A percentile compares a stretch with the other conserved stretches of the same genome.
phyloP scores from a whole-genome alignment of 1,284 basidiomycete genomes.

The Irpex sp. region DNA sequence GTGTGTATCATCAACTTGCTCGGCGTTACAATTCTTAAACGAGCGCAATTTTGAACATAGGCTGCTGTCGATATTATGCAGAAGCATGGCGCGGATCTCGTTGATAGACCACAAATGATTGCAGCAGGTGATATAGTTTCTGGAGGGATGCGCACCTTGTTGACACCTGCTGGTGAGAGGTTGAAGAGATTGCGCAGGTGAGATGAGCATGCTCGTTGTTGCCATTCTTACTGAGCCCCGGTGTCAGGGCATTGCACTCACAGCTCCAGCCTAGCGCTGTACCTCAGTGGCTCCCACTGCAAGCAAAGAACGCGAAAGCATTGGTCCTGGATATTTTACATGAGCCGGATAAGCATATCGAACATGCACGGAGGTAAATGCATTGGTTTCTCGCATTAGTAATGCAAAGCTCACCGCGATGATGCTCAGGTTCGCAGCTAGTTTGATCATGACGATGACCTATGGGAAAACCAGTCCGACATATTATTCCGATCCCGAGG shows the following conservation, averaged over 20 bases:
- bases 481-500: constrained; percentile 50
- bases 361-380: constrained; percentile 43
- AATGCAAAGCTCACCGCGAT: not conserved
- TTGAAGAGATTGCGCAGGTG: constrained; percentile 22
- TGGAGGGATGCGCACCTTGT: constrained; percentile 20
- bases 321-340: constrained; percentile 48
- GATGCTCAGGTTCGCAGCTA: constrained; percentile 49
- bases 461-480: constrained; percentile 53
- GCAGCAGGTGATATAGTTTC: constrained; percentile 22
- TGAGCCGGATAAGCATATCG: constrained; percentile 42
- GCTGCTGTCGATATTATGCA: constrained; percentile 26
- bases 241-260: constrained; percentile 40
- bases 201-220: not conserved
- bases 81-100: constrained; percentile 24
- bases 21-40: not conserved
- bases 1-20: constrained; percentile 10
- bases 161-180: constrained; percentile 17
- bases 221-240: not conserved
- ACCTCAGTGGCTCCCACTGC: constrained; percentile 39
- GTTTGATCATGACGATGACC: constrained; percentile 57
- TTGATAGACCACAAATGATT: constrained; percentile 20
- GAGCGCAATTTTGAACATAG: constrained; percentile 5
- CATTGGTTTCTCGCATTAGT: not conserved
- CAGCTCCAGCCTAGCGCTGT: constrained; percentile 46
- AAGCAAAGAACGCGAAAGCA: constrained; percentile 40